Base-by-base conservation (phyloP, 108 stramenopile species). In the Skeletonema costatum region DNA sequence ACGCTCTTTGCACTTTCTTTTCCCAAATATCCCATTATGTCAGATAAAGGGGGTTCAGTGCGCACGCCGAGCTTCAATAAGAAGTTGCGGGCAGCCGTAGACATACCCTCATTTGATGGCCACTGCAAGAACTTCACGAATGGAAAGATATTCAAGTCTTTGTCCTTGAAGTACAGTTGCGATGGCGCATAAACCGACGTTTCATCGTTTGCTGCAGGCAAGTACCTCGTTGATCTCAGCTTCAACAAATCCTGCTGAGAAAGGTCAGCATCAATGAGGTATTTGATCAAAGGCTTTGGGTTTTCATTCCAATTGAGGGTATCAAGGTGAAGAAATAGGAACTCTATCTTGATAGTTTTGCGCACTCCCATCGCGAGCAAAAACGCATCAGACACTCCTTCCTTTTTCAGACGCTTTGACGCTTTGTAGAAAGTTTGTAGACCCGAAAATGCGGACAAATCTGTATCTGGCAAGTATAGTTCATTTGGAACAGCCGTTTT, bases 251-350 rank as follows among this genome's bases (percentile, higher is more conserved):
- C 93, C 21, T 82, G 58, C 2, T 68, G 59, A 17, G 88, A 87
- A 39, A 92, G 64, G 5, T 84, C 72, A n/a, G 89, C 88, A 30
- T 87, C 73, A 25, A 81, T 74, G 30, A 94, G 78, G 50, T 94
- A 94, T 65, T 89, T 87, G 16, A 94, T 80, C 8, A 94, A 68
- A 25, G 89, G 89, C 53, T 87, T 90, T 5, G 93, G 93, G 51
- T 94, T 88, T 29, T 72, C 67, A 29, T 60, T 84, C 89, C 90
- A 94, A 35, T 83, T 50, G 39, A 94, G 68, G 3, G 86, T 88
- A 32, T 92, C 89, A 41, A 94, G 74, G 60, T 91, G 83, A 14
- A 70, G 56, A 73, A 94, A 91, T 2, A 94, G 71, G 56, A 94
- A 92, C 12, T 94, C 93, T 35, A 94, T 87, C 10, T 87, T 79